phyloP scores from a whole-genome alignment of 345 rosid species.

The Lepidium africanum region DNA sequence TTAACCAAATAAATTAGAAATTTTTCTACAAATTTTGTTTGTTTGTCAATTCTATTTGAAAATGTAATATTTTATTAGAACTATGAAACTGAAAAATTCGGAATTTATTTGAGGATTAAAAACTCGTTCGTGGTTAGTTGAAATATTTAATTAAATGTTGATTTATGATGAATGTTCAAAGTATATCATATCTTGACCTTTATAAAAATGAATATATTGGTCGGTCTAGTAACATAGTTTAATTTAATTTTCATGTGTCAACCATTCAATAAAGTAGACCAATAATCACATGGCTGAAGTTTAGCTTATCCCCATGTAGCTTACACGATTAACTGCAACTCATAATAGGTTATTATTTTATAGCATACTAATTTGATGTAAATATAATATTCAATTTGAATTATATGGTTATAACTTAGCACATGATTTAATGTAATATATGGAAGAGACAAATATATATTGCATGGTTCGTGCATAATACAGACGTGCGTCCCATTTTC shows the following conservation, averaged over 20 bases:
- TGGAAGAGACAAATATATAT: conserved; percentile 2
- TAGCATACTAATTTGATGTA: neutral
- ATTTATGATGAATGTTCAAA: conserved; percentile 13
- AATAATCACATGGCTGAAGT: conserved; percentile 19
- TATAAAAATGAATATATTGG: neutral
- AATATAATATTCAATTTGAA: neutral
- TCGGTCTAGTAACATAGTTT: conserved; percentile 5
- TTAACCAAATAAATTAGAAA: too few species aligned
- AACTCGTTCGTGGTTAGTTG: neutral
- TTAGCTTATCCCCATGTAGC: conserved; percentile 25
- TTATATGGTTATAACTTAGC: conserved; percentile 8
- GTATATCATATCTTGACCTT: conserved; percentile 1
- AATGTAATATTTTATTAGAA: neutral
- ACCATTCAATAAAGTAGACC: conserved; percentile 12
- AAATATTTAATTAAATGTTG: neutral
- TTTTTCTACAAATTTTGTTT: too few species aligned
- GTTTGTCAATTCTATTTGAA: too few species aligned
- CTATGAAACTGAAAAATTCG: neutral
- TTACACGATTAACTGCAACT: conserved; percentile 21
- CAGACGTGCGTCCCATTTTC: conserved; percentile 31
- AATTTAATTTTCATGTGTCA: neutral
- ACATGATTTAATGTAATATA: conserved; percentile 23
- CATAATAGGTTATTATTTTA: conserved; percentile 1
- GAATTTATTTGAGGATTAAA: neutral
- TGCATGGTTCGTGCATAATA: conserved; percentile 29